Evolutionary conservation across 1,284 basidiomycete species (phyloP).

Genomic region (Leccinum solheimii): DNA sequence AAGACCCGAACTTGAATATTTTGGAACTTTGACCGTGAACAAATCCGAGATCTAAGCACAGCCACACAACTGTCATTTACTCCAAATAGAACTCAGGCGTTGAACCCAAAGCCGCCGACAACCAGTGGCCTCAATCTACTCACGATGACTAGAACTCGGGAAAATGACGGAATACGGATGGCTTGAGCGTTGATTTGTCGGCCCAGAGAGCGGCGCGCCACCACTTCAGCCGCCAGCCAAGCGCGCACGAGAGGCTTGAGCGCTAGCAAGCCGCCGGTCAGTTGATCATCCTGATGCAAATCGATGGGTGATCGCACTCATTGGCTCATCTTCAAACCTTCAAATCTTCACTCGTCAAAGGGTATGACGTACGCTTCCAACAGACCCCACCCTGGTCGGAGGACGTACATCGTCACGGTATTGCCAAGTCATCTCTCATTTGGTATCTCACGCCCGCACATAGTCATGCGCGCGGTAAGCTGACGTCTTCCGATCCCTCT

Average conservation of each 20-base stretch:
- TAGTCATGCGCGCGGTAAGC: neutral
- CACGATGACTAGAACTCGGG: neutral
- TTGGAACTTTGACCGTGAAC: no score
- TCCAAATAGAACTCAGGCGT: neutral
- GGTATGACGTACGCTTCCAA: neutral
- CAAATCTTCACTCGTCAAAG: neutral
- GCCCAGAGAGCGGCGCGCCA: neutral
- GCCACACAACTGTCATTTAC: neutral
- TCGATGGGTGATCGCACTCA: neutral
- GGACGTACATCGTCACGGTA: neutral
- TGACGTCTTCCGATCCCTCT: neutral
- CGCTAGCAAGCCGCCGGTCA: neutral
- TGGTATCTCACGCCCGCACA: neutral
- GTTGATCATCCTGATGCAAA: neutral
- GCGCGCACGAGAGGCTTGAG: neutral
- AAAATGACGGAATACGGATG: neutral
- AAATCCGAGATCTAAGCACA: neutral
- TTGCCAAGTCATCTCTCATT: neutral
- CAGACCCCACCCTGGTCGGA: constrained; percentile 7
- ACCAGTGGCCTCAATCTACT: neutral
- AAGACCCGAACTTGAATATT: neutral
- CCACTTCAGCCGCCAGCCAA: neutral
- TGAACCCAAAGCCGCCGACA: neutral
- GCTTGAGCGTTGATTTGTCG: neutral
- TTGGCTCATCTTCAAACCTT: neutral